Evolutionary conservation across 2,329 filamentous ascomycete genomes (phyloP).

Genomic region (Pestalotiopsis sp.): DNA sequence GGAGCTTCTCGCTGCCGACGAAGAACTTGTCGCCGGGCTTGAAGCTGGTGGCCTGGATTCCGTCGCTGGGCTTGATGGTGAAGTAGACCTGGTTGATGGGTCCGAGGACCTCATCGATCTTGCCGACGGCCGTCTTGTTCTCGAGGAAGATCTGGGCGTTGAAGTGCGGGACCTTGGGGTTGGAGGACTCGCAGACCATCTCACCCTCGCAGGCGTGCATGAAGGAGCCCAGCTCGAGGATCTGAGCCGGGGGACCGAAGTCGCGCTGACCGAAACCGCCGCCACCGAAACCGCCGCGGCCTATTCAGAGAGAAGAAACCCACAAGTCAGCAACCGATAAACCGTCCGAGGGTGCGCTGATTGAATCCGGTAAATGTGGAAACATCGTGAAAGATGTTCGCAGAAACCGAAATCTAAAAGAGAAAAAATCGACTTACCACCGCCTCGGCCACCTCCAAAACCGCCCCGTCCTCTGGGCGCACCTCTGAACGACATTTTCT

Average conservation of each 20-base stretch:
- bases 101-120: conserved; percentile 92
- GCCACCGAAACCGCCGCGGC: conserved; percentile 34
- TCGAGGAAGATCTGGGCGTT: conserved; percentile 98
- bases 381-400: neutral
- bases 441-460: conserved; percentile 30
- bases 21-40: conserved; percentile 97
- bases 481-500: conserved; percentile 33
- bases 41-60: conserved; percentile 93
- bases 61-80: conserved; percentile 95
- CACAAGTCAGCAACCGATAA: neutral
- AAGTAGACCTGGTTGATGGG: conserved; percentile 98
- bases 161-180: conserved; percentile 97
- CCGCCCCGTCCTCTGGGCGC: conserved; percentile 34
- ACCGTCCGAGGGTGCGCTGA: neutral
- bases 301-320: conserved; percentile 15
- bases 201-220: conserved; percentile 96
- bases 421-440: conserved; percentile 26
- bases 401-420: neutral
- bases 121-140: conserved; percentile 90
- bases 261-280: conserved; percentile 36
- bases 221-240: conserved; percentile 84
- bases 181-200: conserved; percentile 95
- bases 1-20: conserved; percentile 90
- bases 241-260: conserved; percentile 35
- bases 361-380: no score